phyloP scores from a whole-genome alignment of 2,329 filamentous ascomycete genomes.

The Penicillium hesseltinei region DNA sequence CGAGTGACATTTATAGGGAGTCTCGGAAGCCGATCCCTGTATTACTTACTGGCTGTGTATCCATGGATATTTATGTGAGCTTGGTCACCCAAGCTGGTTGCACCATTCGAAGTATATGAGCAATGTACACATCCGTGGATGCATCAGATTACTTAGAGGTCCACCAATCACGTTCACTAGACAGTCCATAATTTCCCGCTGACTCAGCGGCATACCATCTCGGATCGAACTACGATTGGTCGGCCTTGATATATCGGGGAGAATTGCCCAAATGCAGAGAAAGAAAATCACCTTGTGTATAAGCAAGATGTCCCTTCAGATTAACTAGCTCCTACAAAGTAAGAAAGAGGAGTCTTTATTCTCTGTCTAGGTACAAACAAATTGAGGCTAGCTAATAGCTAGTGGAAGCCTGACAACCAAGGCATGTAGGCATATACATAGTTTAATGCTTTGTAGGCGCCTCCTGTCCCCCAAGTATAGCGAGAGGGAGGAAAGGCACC shows the following conservation, averaged over 20 bases:
- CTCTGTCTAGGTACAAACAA: too few relatives aligned
- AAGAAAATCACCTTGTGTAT: too few relatives aligned
- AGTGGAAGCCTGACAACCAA: too few relatives aligned
- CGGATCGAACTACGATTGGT: neutral
- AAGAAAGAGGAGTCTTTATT: too few relatives aligned
- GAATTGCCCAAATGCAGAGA: neutral
- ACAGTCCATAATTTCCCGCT: neutral
- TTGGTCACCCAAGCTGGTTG: neutral
- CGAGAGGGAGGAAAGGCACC: too few relatives aligned
- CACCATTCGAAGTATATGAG: neutral
- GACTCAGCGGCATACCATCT: neutral
- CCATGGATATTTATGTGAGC: neutral
- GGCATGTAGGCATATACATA: too few relatives aligned
- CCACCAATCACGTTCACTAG: neutral
- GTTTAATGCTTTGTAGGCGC: too few relatives aligned
- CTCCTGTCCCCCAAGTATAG: too few relatives aligned
- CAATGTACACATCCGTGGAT: neutral
- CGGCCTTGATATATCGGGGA: neutral
- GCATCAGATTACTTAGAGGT: too few relatives aligned
- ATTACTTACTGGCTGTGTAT: neutral
- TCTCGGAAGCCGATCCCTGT: neutral
- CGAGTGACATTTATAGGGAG: neutral
- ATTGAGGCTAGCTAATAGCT: too few relatives aligned
- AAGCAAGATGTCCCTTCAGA: too few relatives aligned
- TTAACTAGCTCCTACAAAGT: too few relatives aligned